These are phyloP conservation scores for Komagataella phaffii DNA, from an alignment of 805 yeast species.

Conservation along the genomic window DNA sequence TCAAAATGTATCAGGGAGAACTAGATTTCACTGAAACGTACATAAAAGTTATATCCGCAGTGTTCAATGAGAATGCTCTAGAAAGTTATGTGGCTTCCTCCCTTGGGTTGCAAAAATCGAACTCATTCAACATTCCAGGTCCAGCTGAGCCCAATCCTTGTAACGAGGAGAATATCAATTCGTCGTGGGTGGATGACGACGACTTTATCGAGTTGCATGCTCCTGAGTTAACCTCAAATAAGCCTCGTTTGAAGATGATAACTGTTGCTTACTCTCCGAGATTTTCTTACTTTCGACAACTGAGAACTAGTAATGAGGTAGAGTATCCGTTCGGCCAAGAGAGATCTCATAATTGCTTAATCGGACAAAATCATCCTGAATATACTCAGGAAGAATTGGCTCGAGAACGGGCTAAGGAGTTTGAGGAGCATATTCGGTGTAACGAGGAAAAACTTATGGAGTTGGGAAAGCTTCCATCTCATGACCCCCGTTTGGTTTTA, in stretches of 20 bases:
- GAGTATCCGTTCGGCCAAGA: constrained; percentile 48
- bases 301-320: constrained; percentile 28
- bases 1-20: constrained; percentile 55
- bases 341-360: constrained; percentile 51
- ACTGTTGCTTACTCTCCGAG: constrained; percentile 40
- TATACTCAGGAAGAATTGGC: constrained; percentile 36
- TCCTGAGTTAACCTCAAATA: constrained; percentile 22
- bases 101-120: not conserved
- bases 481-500: constrained; percentile 3
- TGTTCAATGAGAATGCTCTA: constrained; percentile 13
- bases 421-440: constrained; percentile 22
- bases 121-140: not conserved
- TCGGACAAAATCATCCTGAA: constrained; percentile 43
- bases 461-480: not conserved
- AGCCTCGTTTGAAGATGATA: constrained; percentile 35
- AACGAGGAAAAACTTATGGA: constrained; percentile 9
- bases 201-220: constrained; percentile 65
- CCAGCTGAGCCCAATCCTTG: constrained; percentile 5
- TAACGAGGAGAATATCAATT: constrained; percentile 1
- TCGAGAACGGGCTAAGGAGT: constrained; percentile 20
- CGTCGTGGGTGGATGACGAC: constrained; percentile 56
- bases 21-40: constrained; percentile 43
- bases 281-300: constrained; percentile 54
- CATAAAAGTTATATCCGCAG: constrained; percentile 37
- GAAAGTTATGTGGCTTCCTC: not conserved